Conservation (phyloP, 192 early-diverging fungal species). For the Coemansia sp. region DNA sequence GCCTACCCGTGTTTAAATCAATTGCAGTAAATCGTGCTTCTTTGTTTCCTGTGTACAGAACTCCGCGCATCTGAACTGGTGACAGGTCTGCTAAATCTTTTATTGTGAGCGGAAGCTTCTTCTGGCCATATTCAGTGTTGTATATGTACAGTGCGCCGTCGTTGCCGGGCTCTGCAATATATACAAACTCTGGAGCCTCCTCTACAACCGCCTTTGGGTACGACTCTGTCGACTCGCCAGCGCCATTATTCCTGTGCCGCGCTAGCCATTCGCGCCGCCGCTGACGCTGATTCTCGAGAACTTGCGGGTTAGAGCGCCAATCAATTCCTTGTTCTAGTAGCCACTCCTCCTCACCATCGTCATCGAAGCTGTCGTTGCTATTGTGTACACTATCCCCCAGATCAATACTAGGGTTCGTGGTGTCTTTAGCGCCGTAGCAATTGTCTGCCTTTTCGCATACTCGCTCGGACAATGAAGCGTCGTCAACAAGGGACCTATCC, state of each 20-base stretch:
- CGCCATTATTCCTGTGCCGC: slow-evolving; percentile 5
- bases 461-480: not conserved
- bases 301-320: slow-evolving; percentile 47
- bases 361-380: not conserved
- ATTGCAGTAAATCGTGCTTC: slow-evolving; percentile 66
- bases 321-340: slow-evolving; percentile 53
- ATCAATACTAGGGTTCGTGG: not conserved
- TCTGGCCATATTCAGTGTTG: slow-evolving; percentile 31
- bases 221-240: not conserved
- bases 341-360: slow-evolving; percentile 51
- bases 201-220: slow-evolving; percentile 7
- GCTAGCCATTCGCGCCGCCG: slow-evolving; percentile 38
- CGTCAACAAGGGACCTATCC: not conserved
- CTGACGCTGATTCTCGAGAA: slow-evolving; percentile 37
- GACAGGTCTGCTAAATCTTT: slow-evolving; percentile 67
- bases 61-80: slow-evolving; percentile 57
- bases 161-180: slow-evolving; percentile 53
- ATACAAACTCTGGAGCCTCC: slow-evolving; percentile 24
- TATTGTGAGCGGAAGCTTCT: slow-evolving; percentile 68
- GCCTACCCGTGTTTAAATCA: slow-evolving; percentile 63
- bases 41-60: slow-evolving; percentile 69
- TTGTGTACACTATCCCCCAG: not conserved
- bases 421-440: too few relatives aligned
- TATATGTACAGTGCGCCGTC: slow-evolving; percentile 50
- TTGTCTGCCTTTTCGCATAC: not conserved